A percentile compares a stretch with the other conserved stretches of the same genome.
phyloP scores from a whole-genome alignment of 352 stramenopile species.

The Globisporangium emineosum region DNA sequence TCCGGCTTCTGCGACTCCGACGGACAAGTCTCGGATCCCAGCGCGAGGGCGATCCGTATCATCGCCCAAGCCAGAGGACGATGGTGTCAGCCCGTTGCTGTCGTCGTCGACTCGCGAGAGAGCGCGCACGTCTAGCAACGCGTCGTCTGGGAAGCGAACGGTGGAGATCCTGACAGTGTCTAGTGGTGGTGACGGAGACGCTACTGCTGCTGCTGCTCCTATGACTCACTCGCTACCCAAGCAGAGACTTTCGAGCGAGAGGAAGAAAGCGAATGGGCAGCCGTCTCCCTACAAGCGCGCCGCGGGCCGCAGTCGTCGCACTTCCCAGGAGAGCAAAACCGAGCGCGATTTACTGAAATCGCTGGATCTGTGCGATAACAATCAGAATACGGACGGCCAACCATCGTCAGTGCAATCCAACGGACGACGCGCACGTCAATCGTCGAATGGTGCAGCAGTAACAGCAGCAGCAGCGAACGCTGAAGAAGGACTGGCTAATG shows the following conservation, averaged over 20 bases:
- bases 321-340: constrained; percentile 11
- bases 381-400: constrained; percentile 19
- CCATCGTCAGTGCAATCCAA: not conserved
- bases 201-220: not conserved
- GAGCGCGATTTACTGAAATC: constrained; percentile 10
- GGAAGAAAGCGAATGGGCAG: not conserved
- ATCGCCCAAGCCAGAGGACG: constrained; percentile 13
- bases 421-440: constrained; percentile 1
- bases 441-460: not conserved
- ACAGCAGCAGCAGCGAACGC: not conserved
- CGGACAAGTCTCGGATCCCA: not conserved
- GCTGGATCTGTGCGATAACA: constrained; percentile 10
- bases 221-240: constrained; percentile 13
- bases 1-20: not conserved
- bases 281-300: constrained; percentile 9
- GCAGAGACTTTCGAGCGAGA: constrained; percentile 20
- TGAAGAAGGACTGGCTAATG: constrained; percentile 10
- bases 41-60: constrained; percentile 3
- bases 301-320: constrained; percentile 15
- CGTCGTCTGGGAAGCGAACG: not conserved
- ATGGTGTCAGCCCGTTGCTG: not conserved
- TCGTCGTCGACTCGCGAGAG: constrained; percentile 1
- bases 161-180: constrained; percentile 11
- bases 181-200: not conserved
- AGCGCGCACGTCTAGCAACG: constrained; percentile 8